Evolutionary conservation across 768 basidiomycete species (phyloP), one percentile per base, ranked within the genome.

Genomic region (Amanita muscaria): DNA sequence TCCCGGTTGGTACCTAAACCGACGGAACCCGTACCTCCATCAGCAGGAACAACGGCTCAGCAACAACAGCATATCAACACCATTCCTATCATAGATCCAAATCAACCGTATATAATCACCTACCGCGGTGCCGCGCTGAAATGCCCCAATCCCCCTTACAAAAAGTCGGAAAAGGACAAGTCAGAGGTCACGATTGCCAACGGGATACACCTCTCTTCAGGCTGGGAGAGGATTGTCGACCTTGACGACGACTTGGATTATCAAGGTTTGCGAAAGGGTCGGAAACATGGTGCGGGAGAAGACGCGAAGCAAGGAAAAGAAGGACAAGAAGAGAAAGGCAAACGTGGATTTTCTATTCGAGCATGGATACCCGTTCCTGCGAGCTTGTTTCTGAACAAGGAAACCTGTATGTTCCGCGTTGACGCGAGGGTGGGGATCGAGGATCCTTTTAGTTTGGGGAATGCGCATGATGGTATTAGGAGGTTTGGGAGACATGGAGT

Each of bases 321-420:
- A 7, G 15, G 21, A 36, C 5, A 5, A 32, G 31, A n/a, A n/a
- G 10, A 30, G 42, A 10, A 16, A 2, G 19, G 14, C 1, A 33
- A 23, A n/a, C 43, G 43, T n/a, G 43, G 43, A 8, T 44, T 44
- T 32, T 9, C 19, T 4, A 32, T 44, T 4, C 43, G 34, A 2
- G 43, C 43, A 5, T 44, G 34, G 43, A 34, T 44, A 5, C 43
- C 43, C 34, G 24, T 44, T 5, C 34, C 25, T 12, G 4, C 16
- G 16, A 44, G 34, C 15, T 15, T 44, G n/a, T 44, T 44, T 14
- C 16, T 34, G 22, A 18, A 16, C 12, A 44, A 29, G 11, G 43
- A 44, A 18, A 44, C 43, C 22, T 44, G 43, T 34, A 36, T 25
- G 24, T 44, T 44, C 24, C 43, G 43, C 24, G 5, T 44, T 16